Evolutionary conservation across 129 eudicot species (phyloP), one percentile per base, ranked within the genome.

Genomic region (Pittosporum tobira): DNA sequence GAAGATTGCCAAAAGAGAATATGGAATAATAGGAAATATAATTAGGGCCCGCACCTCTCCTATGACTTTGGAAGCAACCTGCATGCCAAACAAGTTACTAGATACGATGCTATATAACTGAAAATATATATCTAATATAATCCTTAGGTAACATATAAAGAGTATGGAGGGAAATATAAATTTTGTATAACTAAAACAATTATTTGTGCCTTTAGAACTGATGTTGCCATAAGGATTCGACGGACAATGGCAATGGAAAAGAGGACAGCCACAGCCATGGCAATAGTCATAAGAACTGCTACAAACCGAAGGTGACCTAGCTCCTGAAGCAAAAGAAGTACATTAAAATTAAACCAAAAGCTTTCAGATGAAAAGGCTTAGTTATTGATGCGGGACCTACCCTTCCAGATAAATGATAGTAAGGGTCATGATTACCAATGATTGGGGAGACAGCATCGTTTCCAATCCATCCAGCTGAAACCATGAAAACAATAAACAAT

Each of bases 31-130:
- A 15, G 98, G 98, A 53, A 86, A 91, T 24, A 91, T 79, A 50
- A 91, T 91, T 25, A 91, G 76, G 2, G 98, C 98, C 47, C 81
- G 95, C 69, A 91, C 94, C 76, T 91, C 98, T 75, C 98, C 98
- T 36, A 91, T 86, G 68, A 91, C 98, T 73, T 91, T 91, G n/a
- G 98, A 95, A 68, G 98, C 98, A 63, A 91, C 98, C 98, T 91
- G 77, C 30, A 34, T 58, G 40, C 28, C 34, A 22, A 23, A 29
- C 43, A 43, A 52, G 54, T 31, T 21, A 9, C 31, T 14, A 6
- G 45, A 1, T 28, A 29, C 8, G 1, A 14, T 29, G 15, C 13
- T 19, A 19, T 26, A 3, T 9, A 56, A 56, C 23, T n/a, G 0
- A 10, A 29, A 29, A 31, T 56, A 38, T 3, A 56, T 18, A 6